phyloP scores from a whole-genome alignment of 2,329 filamentous ascomycete species.

The Trichoderma guizhouense region DNA sequence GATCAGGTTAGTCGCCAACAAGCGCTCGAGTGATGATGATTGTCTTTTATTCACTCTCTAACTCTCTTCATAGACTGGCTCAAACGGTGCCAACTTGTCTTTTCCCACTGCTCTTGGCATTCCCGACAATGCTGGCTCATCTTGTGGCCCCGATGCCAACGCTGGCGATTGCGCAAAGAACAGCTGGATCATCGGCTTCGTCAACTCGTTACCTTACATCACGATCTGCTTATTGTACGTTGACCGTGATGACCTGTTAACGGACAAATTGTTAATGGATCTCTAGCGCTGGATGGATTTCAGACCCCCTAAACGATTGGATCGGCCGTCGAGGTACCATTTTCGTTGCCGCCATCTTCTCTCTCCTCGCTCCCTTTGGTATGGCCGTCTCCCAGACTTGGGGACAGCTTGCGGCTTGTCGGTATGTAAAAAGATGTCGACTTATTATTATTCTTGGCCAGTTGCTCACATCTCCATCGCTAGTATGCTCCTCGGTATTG shows the following conservation, averaged over 20 bases:
- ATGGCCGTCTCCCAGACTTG: slow-evolving; percentile 57
- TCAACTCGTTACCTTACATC: slow-evolving; percentile 51
- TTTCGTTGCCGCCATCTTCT: slow-evolving; percentile 61
- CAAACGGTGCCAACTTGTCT: slow-evolving; percentile 47
- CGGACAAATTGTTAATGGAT: slow-evolving; percentile 1
- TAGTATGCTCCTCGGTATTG: slow-evolving; percentile 51
- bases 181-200: slow-evolving; percentile 58
- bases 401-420: slow-evolving; percentile 53
- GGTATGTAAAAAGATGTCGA: slow-evolving; percentile 34
- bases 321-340: slow-evolving; percentile 62
- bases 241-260: background rate
- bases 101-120: slow-evolving; percentile 46
- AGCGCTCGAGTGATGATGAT: background rate
- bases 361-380: slow-evolving; percentile 58
- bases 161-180: slow-evolving; percentile 43
- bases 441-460: background rate
- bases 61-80: slow-evolving; percentile 34
- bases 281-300: slow-evolving; percentile 54
- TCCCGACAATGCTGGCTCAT: slow-evolving; percentile 28
- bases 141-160: slow-evolving; percentile 32
- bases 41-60: background rate
- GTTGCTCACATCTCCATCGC: background rate
- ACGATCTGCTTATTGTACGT: slow-evolving; percentile 42
- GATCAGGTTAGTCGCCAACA: slow-evolving; percentile 33
- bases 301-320: slow-evolving; percentile 57